Evolutionary conservation across 2,329 filamentous ascomycete species (phyloP), one percentile per base, ranked within the genome.

Genomic region (Penicillium oxalicum): DNA sequence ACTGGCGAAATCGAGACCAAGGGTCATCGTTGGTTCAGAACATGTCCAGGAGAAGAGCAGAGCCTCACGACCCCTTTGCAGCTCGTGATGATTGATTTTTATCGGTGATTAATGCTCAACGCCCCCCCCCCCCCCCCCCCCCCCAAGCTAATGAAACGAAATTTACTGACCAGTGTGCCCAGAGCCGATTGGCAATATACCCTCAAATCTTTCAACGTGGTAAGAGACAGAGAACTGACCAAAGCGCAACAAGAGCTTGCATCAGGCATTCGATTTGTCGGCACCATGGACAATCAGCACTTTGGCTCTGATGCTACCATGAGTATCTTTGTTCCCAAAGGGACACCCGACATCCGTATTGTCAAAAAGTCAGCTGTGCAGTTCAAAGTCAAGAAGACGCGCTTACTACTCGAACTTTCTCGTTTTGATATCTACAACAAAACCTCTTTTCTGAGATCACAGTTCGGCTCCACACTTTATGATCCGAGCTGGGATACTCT

Each of bases 151-250:
- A 35, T 44, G 25, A 44, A 7, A 32, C 29, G 29, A 0, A 5
- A 18, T 8, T 12, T 7, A 12, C 18, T 44, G 4, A 44, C n/a
- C 36, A 2, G 18, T 4, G 24, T 12, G 12, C 28, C 27, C 48
- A 72, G 70, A 38, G 64, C 63, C 11, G 70, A 73, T 50, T 71
- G 70, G 60, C 65, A 72, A 49, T 53, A 72, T 8, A 68, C 72
- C 47, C 64, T 73, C 48, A 68, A 69, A 51, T 61, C 65, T 3
- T 50, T 73, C 9, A 62, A 70, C 26, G 67, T 73, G 25, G 56
- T 70, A 9, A 56, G 64, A 33, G 46, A 41, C 9, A 44, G 44
- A 3, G 46, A 53, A 51, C 13, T 58, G 48, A 48, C 33, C 12
- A 18, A 35, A n/a, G 5, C 61, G 47, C n/a, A 65, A 63, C 41